A percentile compares a stretch with the other conserved stretches of the same genome.
phyloP scores from a whole-genome alignment of 495 filamentous ascomycete genomes.

The Hypoxylon intermedium region DNA sequence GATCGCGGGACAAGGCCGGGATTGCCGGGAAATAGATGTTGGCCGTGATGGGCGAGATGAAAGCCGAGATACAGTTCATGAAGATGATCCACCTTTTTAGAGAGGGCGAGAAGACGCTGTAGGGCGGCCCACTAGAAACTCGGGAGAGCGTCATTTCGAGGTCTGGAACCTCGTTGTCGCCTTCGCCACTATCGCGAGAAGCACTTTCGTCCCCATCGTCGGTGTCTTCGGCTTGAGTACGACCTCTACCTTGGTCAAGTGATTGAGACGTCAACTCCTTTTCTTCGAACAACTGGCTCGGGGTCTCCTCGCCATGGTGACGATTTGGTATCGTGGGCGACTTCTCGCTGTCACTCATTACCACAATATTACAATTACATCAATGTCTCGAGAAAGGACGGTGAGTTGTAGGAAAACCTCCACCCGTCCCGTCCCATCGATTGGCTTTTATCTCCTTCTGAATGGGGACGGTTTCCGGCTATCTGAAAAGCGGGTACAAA shows the following conservation, averaged over 20 bases:
- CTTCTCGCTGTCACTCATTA: constrained; percentile 29
- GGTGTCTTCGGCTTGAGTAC: constrained; percentile 2
- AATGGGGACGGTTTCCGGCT: constrained; percentile 13
- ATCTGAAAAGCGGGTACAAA: constrained; percentile 19
- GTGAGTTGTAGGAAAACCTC: constrained; percentile 2
- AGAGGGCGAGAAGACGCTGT: constrained; percentile 63
- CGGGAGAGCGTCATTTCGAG: constrained; percentile 41
- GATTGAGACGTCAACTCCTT: constrained; percentile 10
- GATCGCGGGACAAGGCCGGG: constrained; percentile 59
- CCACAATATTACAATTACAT: constrained; percentile 5
- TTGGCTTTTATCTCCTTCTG: constrained; percentile 3
- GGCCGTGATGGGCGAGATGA: constrained; percentile 76
- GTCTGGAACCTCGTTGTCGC: constrained; percentile 22
- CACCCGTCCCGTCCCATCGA: not conserved
- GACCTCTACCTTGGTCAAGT: constrained; percentile 1
- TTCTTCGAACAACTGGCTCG: constrained; percentile 16
- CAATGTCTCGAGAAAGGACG: not conserved
- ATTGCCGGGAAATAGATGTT: constrained; percentile 84
- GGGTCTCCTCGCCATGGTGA: constrained; percentile 6
- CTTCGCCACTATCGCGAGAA: constrained; percentile 11
- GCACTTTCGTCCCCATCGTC: constrained; percentile 12
- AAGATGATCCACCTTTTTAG: constrained; percentile 68
- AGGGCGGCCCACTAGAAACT: constrained; percentile 51
- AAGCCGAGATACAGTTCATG: constrained; percentile 69
- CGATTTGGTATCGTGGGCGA: constrained; percentile 2